phyloP scores from a whole-genome alignment of 768 basidiomycete genomes.

The Podaxis rugospora region DNA sequence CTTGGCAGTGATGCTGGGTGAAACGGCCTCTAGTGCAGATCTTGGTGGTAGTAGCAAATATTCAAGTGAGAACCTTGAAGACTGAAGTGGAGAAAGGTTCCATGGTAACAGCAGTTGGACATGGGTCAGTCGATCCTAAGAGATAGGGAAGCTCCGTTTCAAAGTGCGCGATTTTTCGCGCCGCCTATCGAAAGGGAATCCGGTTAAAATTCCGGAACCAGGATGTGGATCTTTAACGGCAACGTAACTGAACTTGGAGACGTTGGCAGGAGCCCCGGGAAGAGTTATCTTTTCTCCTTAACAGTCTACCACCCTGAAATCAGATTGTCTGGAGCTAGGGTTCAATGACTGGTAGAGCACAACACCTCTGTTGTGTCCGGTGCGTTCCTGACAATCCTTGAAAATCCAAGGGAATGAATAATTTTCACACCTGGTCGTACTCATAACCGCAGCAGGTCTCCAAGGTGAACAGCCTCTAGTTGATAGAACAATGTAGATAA shows the following conservation, averaged over 20 bases:
- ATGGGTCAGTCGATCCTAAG: conserved; percentile 84
- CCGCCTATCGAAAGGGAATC: conserved; percentile 75
- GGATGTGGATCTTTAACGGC: conserved; percentile 67
- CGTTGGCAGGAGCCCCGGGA: conserved; percentile 66
- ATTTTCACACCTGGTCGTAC: conserved; percentile 69
- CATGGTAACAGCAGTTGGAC: conserved; percentile 85
- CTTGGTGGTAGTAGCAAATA: conserved; percentile 89
- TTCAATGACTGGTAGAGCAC: conserved; percentile 69
- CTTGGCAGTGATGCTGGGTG: conserved; percentile 57
- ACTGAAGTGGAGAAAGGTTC: conserved; percentile 89
- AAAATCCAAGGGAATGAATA: conserved; percentile 74
- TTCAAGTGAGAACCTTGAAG: conserved; percentile 83
- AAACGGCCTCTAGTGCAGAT: conserved; percentile 81
- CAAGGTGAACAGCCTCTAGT: conserved; percentile 81
- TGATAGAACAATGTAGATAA: conserved; percentile 78
- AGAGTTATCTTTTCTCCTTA: conserved; percentile 80
- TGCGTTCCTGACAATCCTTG: conserved; percentile 67
- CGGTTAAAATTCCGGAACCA: conserved; percentile 77
- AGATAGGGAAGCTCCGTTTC: conserved; percentile 73
- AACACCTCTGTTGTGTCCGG: conserved; percentile 68
- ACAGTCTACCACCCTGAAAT: conserved; percentile 71
- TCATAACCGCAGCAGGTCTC: conserved; percentile 80
- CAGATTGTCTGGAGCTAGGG: conserved; percentile 72
- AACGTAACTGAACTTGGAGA: conserved; percentile 64
- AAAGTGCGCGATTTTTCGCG: conserved; percentile 59